Evolutionary conservation across 495 filamentous ascomycete species (phyloP).

Genomic region (Penicillium psychrofluorescens): DNA sequence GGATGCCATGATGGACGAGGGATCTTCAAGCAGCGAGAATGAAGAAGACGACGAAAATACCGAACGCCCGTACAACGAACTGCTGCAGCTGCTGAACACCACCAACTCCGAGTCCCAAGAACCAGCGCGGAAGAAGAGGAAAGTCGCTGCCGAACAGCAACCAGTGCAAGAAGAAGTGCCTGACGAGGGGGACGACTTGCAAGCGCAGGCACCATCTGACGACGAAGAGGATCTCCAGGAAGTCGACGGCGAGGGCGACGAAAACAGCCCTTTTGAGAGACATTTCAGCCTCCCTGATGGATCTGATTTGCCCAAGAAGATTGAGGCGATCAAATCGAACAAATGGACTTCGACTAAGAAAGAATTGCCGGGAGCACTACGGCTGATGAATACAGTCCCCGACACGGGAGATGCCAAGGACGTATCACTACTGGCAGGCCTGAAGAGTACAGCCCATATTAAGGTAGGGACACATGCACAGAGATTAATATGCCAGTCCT

Average conservation of each 20-base stretch:
- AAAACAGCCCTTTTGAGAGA: constrained; percentile 66
- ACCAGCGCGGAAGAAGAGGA: constrained; percentile 60
- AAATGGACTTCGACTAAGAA: constrained; percentile 48
- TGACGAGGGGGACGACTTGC: constrained; percentile 17
- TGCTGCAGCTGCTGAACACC: constrained; percentile 55
- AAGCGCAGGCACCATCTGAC: constrained; percentile 32
- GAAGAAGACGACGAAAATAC: constrained; percentile 38
- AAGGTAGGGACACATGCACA: constrained; percentile 20
- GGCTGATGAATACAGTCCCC: constrained; percentile 33
- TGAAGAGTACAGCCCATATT: constrained; percentile 28
- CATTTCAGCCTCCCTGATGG: constrained; percentile 67
- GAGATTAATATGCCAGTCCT: background rate
- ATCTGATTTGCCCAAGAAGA: constrained; percentile 40
- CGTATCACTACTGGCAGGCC: constrained; percentile 21
- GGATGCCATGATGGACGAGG: constrained; percentile 23
- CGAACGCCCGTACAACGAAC: constrained; percentile 52
- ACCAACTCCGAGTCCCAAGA: constrained; percentile 37
- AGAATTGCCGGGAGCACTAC: constrained; percentile 37
- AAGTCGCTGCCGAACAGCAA: constrained; percentile 39
- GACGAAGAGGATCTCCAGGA: constrained; percentile 35
- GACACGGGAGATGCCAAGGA: constrained; percentile 15
- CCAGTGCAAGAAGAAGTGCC: constrained; percentile 2
- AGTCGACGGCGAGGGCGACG: constrained; percentile 25
- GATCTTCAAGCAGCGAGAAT: constrained; percentile 40
- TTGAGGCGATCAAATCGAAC: constrained; percentile 45